Percentiles rank a stretch among this genome's conserved stretches.
Evolutionary conservation across 352 stramenopile genomes (phyloP).

Genomic region (Phytophthora chlamydospora): DNA sequence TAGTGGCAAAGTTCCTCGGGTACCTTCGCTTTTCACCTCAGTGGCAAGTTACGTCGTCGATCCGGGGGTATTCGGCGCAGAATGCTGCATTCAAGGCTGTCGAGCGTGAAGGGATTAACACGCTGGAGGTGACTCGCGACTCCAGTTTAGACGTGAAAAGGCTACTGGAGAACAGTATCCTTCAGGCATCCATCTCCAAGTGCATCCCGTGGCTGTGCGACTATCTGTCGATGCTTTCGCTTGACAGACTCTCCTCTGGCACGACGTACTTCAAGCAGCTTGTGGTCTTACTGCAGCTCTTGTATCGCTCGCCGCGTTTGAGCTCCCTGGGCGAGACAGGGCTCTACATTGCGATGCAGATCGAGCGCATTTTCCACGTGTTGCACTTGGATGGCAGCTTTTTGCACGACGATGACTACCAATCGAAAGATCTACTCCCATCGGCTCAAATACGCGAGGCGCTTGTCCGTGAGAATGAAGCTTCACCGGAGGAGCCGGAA

Average conservation of each 20-base stretch:
- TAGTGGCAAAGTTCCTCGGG: constrained; percentile 72
- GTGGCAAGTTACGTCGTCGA: constrained; percentile 55
- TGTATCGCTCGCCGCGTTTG: constrained; percentile 57
- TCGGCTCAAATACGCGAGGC: constrained; percentile 17
- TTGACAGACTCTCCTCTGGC: constrained; percentile 51
- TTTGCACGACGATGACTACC: constrained; percentile 17
- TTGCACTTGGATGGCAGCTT: constrained; percentile 38
- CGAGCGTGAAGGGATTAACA: constrained; percentile 55
- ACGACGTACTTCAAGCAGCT: constrained; percentile 63
- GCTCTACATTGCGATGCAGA: constrained; percentile 62
- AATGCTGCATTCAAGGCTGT: constrained; percentile 61
- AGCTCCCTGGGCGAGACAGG: constrained; percentile 57
- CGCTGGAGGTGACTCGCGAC: constrained; percentile 42
- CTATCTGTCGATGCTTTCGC: constrained; percentile 65
- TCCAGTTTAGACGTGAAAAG: constrained; percentile 51
- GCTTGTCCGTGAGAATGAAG: constrained; percentile 16
- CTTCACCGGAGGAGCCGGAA: constrained; percentile 7
- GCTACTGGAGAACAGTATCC: constrained; percentile 53
- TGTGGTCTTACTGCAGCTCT: constrained; percentile 42
- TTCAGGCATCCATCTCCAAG: constrained; percentile 48
- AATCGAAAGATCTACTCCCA: constrained; percentile 25
- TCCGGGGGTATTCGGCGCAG: constrained; percentile 33
- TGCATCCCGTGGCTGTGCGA: constrained; percentile 72
- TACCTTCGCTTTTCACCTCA: constrained; percentile 69
- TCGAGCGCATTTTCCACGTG: constrained; percentile 61